A percentile compares a stretch with the other conserved stretches of the same genome.
phyloP scores from a whole-genome alignment of 2,329 filamentous ascomycete species.

The Ilyonectria robusta region DNA sequence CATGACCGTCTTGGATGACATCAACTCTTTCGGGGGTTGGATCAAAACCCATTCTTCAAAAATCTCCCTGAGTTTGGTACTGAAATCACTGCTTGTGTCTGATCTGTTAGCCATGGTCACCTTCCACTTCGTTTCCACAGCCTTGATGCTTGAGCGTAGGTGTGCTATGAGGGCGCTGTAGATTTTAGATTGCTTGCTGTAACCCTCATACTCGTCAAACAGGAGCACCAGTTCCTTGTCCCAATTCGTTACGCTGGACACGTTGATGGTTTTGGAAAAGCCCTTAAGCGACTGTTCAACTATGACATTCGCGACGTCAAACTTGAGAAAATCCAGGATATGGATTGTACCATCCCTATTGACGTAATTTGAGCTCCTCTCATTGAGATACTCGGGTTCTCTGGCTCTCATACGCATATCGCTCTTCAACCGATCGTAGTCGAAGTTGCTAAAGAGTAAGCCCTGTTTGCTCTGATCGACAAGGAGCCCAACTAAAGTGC shows the following conservation, averaged over 20 bases:
- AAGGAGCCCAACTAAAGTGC: slow-evolving; percentile 65
- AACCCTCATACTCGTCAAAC: slow-evolving; percentile 52
- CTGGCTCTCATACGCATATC: slow-evolving; percentile 44
- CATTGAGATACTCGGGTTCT: slow-evolving; percentile 62
- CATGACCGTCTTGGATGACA: slow-evolving; percentile 44
- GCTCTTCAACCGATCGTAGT: slow-evolving; percentile 26
- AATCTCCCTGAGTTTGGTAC: slow-evolving; percentile 51
- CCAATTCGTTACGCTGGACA: slow-evolving; percentile 46
- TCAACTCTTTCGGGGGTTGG: slow-evolving; percentile 49
- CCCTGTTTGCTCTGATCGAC: slow-evolving; percentile 73
- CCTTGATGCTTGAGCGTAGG: slow-evolving; percentile 53
- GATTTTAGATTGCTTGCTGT: slow-evolving; percentile 45
- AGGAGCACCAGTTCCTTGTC: slow-evolving; percentile 56
- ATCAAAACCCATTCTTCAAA: slow-evolving; percentile 61
- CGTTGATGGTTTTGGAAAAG: slow-evolving; percentile 47
- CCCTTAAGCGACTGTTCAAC: slow-evolving; percentile 56
- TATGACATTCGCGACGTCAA: slow-evolving; percentile 61
- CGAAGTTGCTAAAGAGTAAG: slow-evolving; percentile 59
- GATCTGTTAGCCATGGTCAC: slow-evolving; percentile 23
- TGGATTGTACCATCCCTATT: slow-evolving; percentile 54
- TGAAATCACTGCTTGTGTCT: slow-evolving; percentile 50
- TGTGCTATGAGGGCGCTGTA: slow-evolving; percentile 51
- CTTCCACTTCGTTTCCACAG: slow-evolving; percentile 54
- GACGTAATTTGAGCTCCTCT: slow-evolving; percentile 45
- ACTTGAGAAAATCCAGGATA: slow-evolving; percentile 76